Base-by-base conservation (phyloP, 192 early-diverging fungal species). In the Podila epicladia region DNA sequence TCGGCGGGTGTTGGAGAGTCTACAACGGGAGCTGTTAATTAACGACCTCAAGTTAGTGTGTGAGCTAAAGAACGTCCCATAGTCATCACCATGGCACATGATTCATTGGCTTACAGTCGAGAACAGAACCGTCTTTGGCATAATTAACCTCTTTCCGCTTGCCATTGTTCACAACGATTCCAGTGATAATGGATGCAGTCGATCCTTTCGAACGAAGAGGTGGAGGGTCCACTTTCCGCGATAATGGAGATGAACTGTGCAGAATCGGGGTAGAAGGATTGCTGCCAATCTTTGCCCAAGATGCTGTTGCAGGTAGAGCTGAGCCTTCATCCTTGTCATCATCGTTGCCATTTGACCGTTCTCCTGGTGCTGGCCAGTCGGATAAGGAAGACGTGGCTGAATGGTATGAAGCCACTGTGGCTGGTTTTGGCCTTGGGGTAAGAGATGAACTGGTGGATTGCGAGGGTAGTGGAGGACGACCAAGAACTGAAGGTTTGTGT, bases 261-360 rank as follows among this genome's bases (percentile, higher is more conserved):
- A 65, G 65, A 19, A 32, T 73, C 17, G 71, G 71, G 28, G 71
- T 82, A 41, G 85, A 68, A 68, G 84, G 57, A 64, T 80, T 86
- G 63, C 62, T 83, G 9, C 74, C 73, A 35, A 83, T 66, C 35
- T 83, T 87, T 9, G 85, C 89, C 89, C 89, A 90, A 12, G 89
- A 90, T 9, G 87, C 89, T 13, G 89, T 90, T 12, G 86, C 85
- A 48, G 89, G 89, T 31, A 90, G 75, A 17, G 86, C 86, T 13
- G 89, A 89, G 9, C 68, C 83, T 74, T 65, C 82, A 31, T 77
- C 71, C 41, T 82, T 82, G 31, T 86, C 74, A 19, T 73, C 74
- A 51, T 82, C 72, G 38, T 33, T 67, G 19, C 5, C 12, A 19
- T 61, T 50, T 60, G 64, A 63, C 29, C 66, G 64, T 19, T 67